Evolutionary conservation across 83 land plant genomes (phyloP).

Genomic region (Isoetes engelmannii): DNA sequence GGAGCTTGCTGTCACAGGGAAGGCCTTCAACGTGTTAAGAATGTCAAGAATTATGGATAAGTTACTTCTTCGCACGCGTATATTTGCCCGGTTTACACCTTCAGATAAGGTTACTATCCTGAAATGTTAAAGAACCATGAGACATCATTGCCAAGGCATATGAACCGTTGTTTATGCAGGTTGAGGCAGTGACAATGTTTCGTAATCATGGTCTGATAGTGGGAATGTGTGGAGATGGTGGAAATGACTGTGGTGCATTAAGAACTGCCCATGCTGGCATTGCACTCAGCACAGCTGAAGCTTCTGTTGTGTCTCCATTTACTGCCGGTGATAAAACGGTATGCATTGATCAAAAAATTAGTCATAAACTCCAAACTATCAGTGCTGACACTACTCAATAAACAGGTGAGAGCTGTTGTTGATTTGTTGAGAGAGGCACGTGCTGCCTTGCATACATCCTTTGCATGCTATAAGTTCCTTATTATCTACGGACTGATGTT

Average conservation of each 20-base stretch:
- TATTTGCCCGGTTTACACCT: slow-evolving; percentile 40
- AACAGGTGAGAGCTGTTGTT: slow-evolving; percentile 29
- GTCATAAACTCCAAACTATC: neutral
- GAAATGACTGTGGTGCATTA: slow-evolving; percentile 44
- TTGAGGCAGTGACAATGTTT: slow-evolving; percentile 30
- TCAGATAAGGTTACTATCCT: slow-evolving; percentile 31
- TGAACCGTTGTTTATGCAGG: slow-evolving; percentile 13
- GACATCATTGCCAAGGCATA: neutral
- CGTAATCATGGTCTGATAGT: slow-evolving; percentile 35
- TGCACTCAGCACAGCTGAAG: slow-evolving; percentile 43
- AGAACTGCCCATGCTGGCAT: slow-evolving; percentile 42
- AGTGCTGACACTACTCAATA: neutral
- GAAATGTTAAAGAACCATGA: neutral
- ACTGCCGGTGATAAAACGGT: slow-evolving; percentile 42
- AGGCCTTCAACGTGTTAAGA: slow-evolving; percentile 35
- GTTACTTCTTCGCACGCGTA: slow-evolving; percentile 28
- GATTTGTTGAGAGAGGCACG: slow-evolving; percentile 40
- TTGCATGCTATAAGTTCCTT: slow-evolving; percentile 45
- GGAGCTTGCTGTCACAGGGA: slow-evolving; percentile 43
- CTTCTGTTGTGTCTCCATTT: slow-evolving; percentile 43
- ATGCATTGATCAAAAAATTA: neutral
- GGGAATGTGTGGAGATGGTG: slow-evolving; percentile 50
- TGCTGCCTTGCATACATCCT: slow-evolving; percentile 39
- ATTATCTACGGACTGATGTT: slow-evolving; percentile 44
- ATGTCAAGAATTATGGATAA: slow-evolving; percentile 27